phyloP scores from a whole-genome alignment of 371 early-diverging fungal genomes.

The Rhizopus microsporus region DNA sequence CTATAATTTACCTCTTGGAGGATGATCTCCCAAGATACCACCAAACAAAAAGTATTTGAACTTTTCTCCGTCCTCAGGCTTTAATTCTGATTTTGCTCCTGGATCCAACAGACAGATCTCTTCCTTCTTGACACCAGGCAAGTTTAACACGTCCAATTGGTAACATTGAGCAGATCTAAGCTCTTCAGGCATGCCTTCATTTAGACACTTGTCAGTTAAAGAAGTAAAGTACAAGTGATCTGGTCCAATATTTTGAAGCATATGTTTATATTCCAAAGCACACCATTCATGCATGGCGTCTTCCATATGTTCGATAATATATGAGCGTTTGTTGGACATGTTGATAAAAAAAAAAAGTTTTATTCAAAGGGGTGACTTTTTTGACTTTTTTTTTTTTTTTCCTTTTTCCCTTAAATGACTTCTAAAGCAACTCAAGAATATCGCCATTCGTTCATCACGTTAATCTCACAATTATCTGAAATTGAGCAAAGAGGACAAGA shows the following conservation, averaged over 20 bases:
- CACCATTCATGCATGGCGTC: conserved; percentile 76
- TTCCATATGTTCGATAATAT: conserved; percentile 82
- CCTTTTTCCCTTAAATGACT: conserved; percentile 21
- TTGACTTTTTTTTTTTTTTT: conserved; percentile 1
- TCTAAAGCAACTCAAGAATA: conserved; percentile 55
- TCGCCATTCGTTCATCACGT: conserved; percentile 39
- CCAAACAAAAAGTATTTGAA: conserved; percentile 82
- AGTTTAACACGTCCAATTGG: conserved; percentile 58
- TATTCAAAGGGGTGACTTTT: too few species aligned
- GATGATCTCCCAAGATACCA: conserved; percentile 76
- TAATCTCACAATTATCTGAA: conserved; percentile 46
- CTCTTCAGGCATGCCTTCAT: conserved; percentile 54
- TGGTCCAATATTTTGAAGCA: conserved; percentile 61
- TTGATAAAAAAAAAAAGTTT: conserved; percentile 3
- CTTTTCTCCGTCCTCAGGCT: conserved; percentile 68
- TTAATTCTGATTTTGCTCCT: conserved; percentile 54
- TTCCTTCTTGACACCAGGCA: conserved; percentile 56
- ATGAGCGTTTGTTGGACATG: conserved; percentile 27
- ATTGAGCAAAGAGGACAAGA: conserved; percentile 47
- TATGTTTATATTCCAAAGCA: conserved; percentile 75
- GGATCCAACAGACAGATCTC: conserved; percentile 81
- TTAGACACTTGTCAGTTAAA: conserved; percentile 52
- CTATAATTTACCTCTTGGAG: conserved; percentile 59
- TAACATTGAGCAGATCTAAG: conserved; percentile 60
- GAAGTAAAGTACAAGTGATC: conserved; percentile 63